phyloP scores from a whole-genome alignment of 2,329 filamentous ascomycete genomes.

The Aaosphaeria pasadenensis region DNA sequence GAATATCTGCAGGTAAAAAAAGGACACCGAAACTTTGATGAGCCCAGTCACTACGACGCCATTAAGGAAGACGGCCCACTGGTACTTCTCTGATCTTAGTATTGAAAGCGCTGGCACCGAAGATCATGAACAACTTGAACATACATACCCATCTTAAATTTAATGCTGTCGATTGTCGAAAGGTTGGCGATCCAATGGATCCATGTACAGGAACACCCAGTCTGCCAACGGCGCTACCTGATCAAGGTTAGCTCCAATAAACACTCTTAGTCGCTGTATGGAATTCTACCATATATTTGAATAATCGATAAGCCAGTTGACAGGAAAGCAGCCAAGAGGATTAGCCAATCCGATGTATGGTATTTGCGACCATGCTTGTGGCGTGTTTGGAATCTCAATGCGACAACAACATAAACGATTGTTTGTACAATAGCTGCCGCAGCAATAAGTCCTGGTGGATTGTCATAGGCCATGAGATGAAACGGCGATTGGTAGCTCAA shows the following conservation, averaged over 20 bases:
- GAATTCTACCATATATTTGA: not conserved
- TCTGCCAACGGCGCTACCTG: not conserved
- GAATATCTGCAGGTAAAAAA: constrained; percentile 7
- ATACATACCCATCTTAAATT: not conserved
- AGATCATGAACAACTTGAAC: not conserved
- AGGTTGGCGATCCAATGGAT: constrained; percentile 21
- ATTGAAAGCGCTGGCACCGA: too few relatives aligned
- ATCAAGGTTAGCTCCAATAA: not conserved
- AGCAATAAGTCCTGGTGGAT: not conserved
- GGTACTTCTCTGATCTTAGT: not conserved
- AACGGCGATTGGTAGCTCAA: not conserved
- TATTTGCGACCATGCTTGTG: not conserved
- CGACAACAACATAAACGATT: not conserved
- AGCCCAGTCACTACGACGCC: constrained; percentile 2
- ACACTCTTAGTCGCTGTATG: not conserved
- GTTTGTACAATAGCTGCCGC: not conserved
- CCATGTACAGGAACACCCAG: not conserved
- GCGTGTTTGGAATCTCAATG: not conserved
- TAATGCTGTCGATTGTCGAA: constrained; percentile 70
- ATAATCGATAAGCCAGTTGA: not conserved
- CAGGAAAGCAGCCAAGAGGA: not conserved
- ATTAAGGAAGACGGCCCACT: not conserved
- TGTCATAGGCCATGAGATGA: not conserved
- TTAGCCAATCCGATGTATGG: not conserved
- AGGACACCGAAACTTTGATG: constrained; percentile 6